Base-by-base conservation (phyloP, 305 asterid genomes). In the Galium porrigens region DNA sequence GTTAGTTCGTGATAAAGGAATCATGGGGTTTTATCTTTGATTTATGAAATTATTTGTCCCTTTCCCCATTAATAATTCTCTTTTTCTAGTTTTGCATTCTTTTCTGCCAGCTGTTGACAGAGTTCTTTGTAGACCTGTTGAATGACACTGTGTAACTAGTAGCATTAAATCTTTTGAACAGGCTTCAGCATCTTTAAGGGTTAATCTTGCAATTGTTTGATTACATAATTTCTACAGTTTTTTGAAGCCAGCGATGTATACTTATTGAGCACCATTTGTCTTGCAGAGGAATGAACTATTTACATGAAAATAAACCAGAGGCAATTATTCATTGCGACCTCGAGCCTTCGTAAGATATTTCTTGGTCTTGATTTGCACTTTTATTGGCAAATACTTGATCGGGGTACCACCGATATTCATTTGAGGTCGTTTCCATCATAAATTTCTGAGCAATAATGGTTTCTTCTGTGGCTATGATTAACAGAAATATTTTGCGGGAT, bases 291-390 rank as follows among this genome's bases (percentile, higher is more conserved):
- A 64, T 90, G 96, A 88, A 88, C 76, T 90, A 90, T 73, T 75
- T 90, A 48, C 96, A 88, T 60, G 95, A 85, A 68, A 66, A 75
- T 79, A 88, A 72, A 70, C 92, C 94, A 3, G 94, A 79, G 76
- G 88, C 94, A 34, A 86, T 88, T 58, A 86, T 91, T 73, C 97
- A 86, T 71, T 86, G 94, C 44, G 95, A 91, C 74, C 92, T 88
- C 61, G 97, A 86, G 76, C 97, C 97, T 75, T 81, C 95, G 95
- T 88, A 85, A 83, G 95, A 80, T 75, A 64, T 56, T 30, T 25
- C 25, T 52, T 67, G 63, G 52, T 60, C 67, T 74, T 41, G 54
- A 57, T 69, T 29, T 44, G 4, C 17, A 27, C n/a, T 14, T 55
- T 29, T 56, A 20, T 6, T 39, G 8, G 6, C n/a, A 27, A 29